A percentile compares a stretch with the other conserved stretches of the same genome.
These are phyloP conservation scores for Lactarius hatsudake DNA, from an alignment of 768 basidiomycete species.

Conservation along the genomic window DNA sequence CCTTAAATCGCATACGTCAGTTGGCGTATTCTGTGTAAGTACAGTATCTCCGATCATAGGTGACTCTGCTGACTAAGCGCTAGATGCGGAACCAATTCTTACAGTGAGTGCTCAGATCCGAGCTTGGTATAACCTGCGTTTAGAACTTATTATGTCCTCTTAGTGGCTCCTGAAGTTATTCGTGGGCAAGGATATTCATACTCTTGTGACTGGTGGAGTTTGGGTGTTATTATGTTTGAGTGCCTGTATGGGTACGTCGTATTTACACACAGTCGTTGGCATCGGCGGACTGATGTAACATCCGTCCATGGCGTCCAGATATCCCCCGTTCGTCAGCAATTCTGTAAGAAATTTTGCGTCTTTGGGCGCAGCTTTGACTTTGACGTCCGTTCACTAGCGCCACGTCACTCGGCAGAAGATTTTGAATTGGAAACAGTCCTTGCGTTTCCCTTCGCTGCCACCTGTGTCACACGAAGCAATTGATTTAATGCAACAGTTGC, in stretches of 20 bases:
- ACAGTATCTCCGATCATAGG: slow-evolving; percentile 8
- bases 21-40: slow-evolving; percentile 87
- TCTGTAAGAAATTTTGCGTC: slow-evolving; percentile 50
- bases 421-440: slow-evolving; percentile 87
- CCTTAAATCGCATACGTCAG: slow-evolving; percentile 37
- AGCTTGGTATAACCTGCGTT: neutral
- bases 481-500: slow-evolving; percentile 81
- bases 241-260: slow-evolving; percentile 84
- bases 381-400: slow-evolving; percentile 47
- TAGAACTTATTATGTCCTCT: slow-evolving; percentile 17
- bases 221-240: slow-evolving; percentile 96
- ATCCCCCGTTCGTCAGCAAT: slow-evolving; percentile 94
- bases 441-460: slow-evolving; percentile 84
- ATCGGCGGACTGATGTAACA: slow-evolving; percentile 17
- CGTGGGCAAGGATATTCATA: slow-evolving; percentile 90
- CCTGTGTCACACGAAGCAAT: slow-evolving; percentile 84
- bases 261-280: slow-evolving; percentile 14
- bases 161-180: slow-evolving; percentile 90
- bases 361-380: slow-evolving; percentile 14
- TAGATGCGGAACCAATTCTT: slow-evolving; percentile 84
- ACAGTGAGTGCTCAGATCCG: slow-evolving; percentile 54
- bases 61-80: slow-evolving; percentile 32
- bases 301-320: slow-evolving; percentile 45
- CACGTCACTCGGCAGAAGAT: slow-evolving; percentile 97
- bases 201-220: slow-evolving; percentile 98